These are phyloP conservation scores for Blastocrithidia nonstop DNA, from an alignment of 208 protist species.

Conservation along the genomic window DNA sequence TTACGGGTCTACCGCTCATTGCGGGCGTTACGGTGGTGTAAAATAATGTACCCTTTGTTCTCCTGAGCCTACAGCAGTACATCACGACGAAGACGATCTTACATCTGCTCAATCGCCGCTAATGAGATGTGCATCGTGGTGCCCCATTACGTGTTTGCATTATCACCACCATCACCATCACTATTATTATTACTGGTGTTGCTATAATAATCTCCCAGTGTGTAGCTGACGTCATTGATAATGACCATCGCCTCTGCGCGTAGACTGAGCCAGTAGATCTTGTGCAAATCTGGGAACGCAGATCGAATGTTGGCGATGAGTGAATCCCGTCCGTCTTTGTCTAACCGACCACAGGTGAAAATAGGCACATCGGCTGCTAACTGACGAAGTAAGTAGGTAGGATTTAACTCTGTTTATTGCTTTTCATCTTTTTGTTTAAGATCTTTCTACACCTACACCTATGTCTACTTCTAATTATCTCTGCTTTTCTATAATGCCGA, in stretches of 20 bases:
- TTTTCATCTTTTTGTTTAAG: neutral
- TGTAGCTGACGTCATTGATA: conserved; percentile 72
- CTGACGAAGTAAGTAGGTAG: conserved; percentile 40
- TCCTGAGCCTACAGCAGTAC: conserved; percentile 69
- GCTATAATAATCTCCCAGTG: conserved; percentile 60
- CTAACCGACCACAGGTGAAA: conserved; percentile 61
- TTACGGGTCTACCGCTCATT: conserved; percentile 17
- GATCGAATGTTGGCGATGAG: conserved; percentile 33
- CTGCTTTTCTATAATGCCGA: neutral
- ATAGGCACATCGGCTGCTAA: conserved; percentile 65
- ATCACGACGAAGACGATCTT: conserved; percentile 69
- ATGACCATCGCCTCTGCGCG: conserved; percentile 75
- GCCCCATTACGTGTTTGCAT: too few species aligned
- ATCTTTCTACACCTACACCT: too few species aligned
- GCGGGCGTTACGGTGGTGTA: conserved; percentile 37
- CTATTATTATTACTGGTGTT: conserved; percentile 5
- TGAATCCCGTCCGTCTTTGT: conserved; percentile 11
- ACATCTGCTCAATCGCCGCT: conserved; percentile 70
- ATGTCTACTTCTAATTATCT: conserved; percentile 9
- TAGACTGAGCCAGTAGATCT: conserved; percentile 69
- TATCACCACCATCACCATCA: conserved; percentile 7
- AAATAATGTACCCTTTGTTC: conserved; percentile 44
- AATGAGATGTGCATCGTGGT: conserved; percentile 78
- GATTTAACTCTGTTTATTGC: neutral
- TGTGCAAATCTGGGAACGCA: conserved; percentile 30